These are phyloP conservation scores for Alternaria gaisen DNA, from an alignment of 2,329 filamentous ascomycete species.

Conservation along the genomic window DNA sequence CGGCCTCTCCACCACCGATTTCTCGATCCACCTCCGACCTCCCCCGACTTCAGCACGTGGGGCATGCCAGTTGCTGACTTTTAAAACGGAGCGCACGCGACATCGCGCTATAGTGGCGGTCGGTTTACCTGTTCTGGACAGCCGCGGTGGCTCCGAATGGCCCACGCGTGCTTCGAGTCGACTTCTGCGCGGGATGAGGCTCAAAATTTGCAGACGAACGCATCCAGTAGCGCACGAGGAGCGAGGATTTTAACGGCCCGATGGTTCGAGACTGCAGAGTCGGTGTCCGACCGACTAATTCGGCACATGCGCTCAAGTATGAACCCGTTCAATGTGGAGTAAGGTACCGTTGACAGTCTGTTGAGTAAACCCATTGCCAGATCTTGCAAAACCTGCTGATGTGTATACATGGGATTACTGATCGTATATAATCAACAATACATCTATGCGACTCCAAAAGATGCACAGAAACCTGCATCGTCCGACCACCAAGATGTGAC, in stretches of 20 bases:
- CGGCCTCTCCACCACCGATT: slow-evolving; percentile 3
- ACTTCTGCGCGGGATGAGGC: not conserved
- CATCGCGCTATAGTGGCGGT: not conserved
- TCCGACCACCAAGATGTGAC: not conserved
- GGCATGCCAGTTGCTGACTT: not conserved
- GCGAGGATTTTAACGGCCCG: not conserved
- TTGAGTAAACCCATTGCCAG: not conserved
- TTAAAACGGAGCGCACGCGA: not conserved
- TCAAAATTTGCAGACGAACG: not conserved
- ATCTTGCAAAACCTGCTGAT: not conserved
- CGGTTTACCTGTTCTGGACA: not conserved
- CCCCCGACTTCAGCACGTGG: not conserved
- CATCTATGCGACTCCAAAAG: not conserved
- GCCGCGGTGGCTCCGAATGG: not conserved
- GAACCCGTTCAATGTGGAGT: not conserved
- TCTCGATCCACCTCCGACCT: slow-evolving; percentile 10
- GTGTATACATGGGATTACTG: not conserved
- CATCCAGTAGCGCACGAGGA: not conserved
- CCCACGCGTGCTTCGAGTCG: not conserved
- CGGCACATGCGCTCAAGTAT: not conserved
- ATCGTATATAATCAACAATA: not conserved
- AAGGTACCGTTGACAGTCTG: not conserved
- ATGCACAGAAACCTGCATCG: not conserved
- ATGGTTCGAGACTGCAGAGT: not conserved
- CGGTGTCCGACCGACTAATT: not conserved